These are phyloP conservation scores for Pythium brachiatum DNA, from an alignment of 352 stramenopile genomes.

Conservation along the genomic window DNA sequence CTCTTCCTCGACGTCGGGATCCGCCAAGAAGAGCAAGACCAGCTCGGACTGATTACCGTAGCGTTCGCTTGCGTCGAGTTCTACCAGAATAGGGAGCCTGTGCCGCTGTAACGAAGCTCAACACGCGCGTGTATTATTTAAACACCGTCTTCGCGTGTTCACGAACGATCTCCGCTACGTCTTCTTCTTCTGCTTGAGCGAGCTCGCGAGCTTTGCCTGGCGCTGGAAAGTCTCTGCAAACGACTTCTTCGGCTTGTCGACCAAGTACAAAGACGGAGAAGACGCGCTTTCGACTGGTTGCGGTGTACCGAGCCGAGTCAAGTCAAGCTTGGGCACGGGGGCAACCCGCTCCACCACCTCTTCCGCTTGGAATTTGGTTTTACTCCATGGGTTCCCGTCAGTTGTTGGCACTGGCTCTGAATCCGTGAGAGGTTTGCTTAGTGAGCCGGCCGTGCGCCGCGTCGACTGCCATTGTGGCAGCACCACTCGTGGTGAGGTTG, in stretches of 20 bases:
- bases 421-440: not conserved
- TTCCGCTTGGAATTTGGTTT: conserved; percentile 4
- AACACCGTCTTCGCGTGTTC: not conserved
- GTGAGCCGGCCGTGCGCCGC: conserved; percentile 32
- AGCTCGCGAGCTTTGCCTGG: conserved; percentile 48
- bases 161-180: not conserved
- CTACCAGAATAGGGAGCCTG: not conserved
- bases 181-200: conserved; percentile 48
- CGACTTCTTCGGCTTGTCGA: conserved; percentile 31
- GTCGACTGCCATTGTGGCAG: conserved; percentile 64
- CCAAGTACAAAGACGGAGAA: not conserved
- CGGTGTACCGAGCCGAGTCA: conserved; percentile 11
- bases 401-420: not conserved
- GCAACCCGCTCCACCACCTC: not conserved
- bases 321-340: conserved; percentile 24
- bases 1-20: conserved; percentile 15
- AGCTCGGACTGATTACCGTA: conserved; percentile 4
- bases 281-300: not conserved
- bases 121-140: conserved; percentile 15
- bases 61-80: too few relatives aligned
- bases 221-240: conserved; percentile 49
- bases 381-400: conserved; percentile 20
- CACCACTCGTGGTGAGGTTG: conserved; percentile 6
- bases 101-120: not conserved
- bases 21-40: conserved; percentile 69